Conservation (phyloP, 257 asterid species). For the Penstemon eatonii region DNA sequence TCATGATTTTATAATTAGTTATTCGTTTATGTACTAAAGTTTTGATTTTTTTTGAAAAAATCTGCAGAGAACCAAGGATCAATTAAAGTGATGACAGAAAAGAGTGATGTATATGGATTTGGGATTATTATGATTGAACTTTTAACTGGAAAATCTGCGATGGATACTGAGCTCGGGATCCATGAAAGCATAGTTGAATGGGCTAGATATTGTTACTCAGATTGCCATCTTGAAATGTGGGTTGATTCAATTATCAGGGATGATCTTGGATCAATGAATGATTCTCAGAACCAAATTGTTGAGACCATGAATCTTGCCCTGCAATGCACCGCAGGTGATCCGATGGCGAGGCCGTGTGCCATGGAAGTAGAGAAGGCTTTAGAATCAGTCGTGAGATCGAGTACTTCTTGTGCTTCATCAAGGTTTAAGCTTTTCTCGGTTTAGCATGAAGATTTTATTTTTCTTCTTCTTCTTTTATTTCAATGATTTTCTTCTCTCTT, state of each 20-base stretch:
- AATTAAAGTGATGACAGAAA: slow-evolving; percentile 40
- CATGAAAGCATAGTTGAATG: slow-evolving; percentile 61
- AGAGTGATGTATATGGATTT: slow-evolving; percentile 57
- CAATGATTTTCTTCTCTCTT: slow-evolving; percentile 20
- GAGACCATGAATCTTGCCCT: slow-evolving; percentile 83
- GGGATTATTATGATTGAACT: slow-evolving; percentile 71
- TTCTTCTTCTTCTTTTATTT: slow-evolving; percentile 19
- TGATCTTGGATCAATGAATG: slow-evolving; percentile 23
- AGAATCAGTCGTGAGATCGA: slow-evolving; percentile 47
- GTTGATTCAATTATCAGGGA: slow-evolving; percentile 51
- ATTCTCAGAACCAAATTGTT: slow-evolving; percentile 51
- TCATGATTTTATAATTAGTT: background rate
- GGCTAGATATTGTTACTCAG: slow-evolving; percentile 85
- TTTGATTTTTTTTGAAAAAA: background rate
- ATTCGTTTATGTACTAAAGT: slow-evolving; percentile 1
- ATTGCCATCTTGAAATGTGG: slow-evolving; percentile 77
- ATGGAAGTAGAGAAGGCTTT: slow-evolving; percentile 44
- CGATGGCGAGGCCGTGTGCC: slow-evolving; percentile 61
- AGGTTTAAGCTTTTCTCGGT: slow-evolving; percentile 43
- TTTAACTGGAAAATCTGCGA: slow-evolving; percentile 67
- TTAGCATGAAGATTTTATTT: slow-evolving; percentile 23
- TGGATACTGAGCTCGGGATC: slow-evolving; percentile 50
- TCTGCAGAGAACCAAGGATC: slow-evolving; percentile 43
- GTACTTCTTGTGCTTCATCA: slow-evolving; percentile 42
- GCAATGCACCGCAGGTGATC: slow-evolving; percentile 71